Evolutionary conservation across 2,329 filamentous ascomycete species (phyloP).

Genomic region (Pestalotiopsis sp.): DNA sequence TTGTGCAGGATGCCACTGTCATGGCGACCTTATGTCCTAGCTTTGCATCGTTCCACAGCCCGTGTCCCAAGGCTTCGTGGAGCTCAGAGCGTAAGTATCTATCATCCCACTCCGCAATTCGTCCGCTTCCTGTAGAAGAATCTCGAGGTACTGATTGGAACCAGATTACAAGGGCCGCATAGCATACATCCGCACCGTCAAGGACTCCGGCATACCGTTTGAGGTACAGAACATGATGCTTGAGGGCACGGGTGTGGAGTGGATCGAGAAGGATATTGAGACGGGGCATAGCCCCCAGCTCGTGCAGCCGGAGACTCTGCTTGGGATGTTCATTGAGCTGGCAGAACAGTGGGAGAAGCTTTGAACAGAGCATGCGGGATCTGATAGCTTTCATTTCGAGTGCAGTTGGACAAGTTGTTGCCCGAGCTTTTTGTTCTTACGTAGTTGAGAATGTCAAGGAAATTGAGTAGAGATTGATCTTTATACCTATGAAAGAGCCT

Average conservation of each 20-base stretch:
- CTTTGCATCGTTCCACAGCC: background rate
- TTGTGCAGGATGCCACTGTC: background rate
- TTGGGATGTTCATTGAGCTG: background rate
- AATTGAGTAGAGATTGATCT: too few relatives aligned
- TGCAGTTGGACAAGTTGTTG: too few relatives aligned
- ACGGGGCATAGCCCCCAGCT: background rate
- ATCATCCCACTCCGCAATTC: background rate
- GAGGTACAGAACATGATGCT: background rate
- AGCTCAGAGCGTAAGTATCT: background rate
- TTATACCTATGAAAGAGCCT: too few relatives aligned
- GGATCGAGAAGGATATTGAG: background rate
- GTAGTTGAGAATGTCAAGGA: too few relatives aligned
- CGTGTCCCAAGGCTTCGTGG: background rate
- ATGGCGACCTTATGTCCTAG: background rate
- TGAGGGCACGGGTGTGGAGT: background rate
- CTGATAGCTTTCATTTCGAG: too few relatives aligned
- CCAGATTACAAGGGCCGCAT: background rate
- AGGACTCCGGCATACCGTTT: background rate
- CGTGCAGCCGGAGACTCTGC: background rate
- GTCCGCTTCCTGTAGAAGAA: background rate
- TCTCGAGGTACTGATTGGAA: background rate
- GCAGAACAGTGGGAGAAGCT: background rate
- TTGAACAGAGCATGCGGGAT: background rate
- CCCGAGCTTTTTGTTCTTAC: too few relatives aligned
- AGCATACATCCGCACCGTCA: background rate